These are phyloP conservation scores for Chalciporus sp. DNA, from an alignment of 1,284 basidiomycete genomes.

Conservation along the genomic window DNA sequence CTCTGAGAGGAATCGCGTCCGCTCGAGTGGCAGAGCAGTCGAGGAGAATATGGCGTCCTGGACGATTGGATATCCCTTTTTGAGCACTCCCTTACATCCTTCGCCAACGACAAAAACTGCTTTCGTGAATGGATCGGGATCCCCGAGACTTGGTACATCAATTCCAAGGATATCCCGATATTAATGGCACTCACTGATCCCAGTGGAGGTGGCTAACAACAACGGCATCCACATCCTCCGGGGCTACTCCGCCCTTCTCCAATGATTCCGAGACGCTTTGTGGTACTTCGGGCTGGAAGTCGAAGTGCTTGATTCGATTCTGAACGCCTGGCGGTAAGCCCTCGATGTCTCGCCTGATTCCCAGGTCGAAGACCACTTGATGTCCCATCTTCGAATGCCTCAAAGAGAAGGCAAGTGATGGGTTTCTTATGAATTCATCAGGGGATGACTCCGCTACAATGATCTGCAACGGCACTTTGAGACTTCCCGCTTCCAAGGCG, in stretches of 20 bases:
- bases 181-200: slow-evolving; percentile 34
- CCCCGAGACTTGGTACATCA: slow-evolving; percentile 38
- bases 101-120: slow-evolving; percentile 50
- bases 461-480: slow-evolving; percentile 38
- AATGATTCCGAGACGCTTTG: slow-evolving; percentile 53
- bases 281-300: slow-evolving; percentile 32
- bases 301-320: slow-evolving; percentile 29
- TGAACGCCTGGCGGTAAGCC: slow-evolving; percentile 40
- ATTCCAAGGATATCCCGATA: slow-evolving; percentile 22
- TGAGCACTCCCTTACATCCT: slow-evolving; percentile 37
- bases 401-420: slow-evolving; percentile 53
- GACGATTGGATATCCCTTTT: slow-evolving; percentile 45
- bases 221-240: slow-evolving; percentile 45
- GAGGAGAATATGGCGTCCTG: slow-evolving; percentile 37
- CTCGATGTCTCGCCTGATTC: slow-evolving; percentile 50
- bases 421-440: slow-evolving; percentile 31
- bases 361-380: slow-evolving; percentile 56
- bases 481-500: slow-evolving; percentile 50
- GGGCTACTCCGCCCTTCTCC: slow-evolving; percentile 46
- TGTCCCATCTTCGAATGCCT: slow-evolving; percentile 43
- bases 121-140: slow-evolving; percentile 48
- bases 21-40: slow-evolving; percentile 45
- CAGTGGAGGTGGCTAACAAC: slow-evolving; percentile 55
- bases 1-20: slow-evolving; percentile 40
- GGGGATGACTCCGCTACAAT: slow-evolving; percentile 40